Conservation (phyloP, 345 rosid genomes). For the Hibiscus tridactylites region DNA sequence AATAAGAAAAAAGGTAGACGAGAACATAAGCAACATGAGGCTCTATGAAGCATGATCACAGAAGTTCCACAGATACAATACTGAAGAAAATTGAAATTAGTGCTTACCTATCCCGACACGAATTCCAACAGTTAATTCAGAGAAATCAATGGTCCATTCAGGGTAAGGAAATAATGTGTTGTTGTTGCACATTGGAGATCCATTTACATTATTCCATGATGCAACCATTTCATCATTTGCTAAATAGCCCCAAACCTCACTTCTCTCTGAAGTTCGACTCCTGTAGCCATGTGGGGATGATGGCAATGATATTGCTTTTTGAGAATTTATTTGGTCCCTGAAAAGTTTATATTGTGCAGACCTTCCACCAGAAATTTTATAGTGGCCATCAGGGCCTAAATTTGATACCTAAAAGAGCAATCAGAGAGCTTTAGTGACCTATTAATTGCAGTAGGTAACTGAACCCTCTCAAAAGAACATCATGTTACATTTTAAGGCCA, state of each 20-base stretch:
- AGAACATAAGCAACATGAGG: background rate
- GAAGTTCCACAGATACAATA: background rate
- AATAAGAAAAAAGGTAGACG: background rate
- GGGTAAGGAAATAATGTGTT: conserved; percentile 70
- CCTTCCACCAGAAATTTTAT: conserved; percentile 54
- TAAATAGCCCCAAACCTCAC: conserved; percentile 33
- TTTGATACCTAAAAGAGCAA: conserved; percentile 41
- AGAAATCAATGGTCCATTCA: conserved; percentile 94
- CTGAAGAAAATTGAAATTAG: background rate
- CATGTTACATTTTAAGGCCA: background rate
- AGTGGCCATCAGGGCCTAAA: conserved; percentile 48
- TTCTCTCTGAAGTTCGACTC: conserved; percentile 49
- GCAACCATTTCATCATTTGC: conserved; percentile 39
- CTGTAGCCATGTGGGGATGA: conserved; percentile 74
- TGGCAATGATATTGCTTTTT: conserved; percentile 87
- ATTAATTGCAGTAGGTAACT: background rate
- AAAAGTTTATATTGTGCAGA: conserved; percentile 46
- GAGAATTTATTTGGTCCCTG: conserved; percentile 54
- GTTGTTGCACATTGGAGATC: conserved; percentile 69
- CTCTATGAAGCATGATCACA: background rate
- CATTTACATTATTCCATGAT: conserved; percentile 77
- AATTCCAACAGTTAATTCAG: conserved; percentile 81
- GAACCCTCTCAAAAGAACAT: background rate
- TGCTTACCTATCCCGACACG: conserved; percentile 93
- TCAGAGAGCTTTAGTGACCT: background rate